Conservation (phyloP, 495 filamentous ascomycete genomes). For the Geopyxis carbonaria region DNA sequence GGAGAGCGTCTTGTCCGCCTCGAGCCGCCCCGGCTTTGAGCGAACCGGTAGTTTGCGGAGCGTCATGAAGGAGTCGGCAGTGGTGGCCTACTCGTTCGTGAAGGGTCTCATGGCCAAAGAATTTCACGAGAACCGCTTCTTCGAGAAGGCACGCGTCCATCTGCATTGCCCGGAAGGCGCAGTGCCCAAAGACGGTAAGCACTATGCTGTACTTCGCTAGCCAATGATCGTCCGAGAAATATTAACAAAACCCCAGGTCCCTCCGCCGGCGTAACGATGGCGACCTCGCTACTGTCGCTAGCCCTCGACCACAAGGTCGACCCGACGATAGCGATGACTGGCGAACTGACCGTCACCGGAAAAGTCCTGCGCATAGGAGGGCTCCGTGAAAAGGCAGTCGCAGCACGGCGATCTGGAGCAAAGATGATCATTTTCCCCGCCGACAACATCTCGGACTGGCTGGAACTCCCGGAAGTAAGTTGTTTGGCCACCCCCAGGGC, state of each 20-base stretch:
- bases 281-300: slow-evolving; percentile 71
- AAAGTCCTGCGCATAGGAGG: slow-evolving; percentile 95
- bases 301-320: slow-evolving; percentile 62
- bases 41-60: slow-evolving; percentile 87
- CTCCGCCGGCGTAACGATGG: slow-evolving; percentile 93
- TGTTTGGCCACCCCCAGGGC: slow-evolving; percentile 1
- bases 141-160: slow-evolving; percentile 89
- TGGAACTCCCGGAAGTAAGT: slow-evolving; percentile 89
- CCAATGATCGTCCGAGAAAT: slow-evolving; percentile 10
- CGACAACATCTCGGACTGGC: slow-evolving; percentile 92
- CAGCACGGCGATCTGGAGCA: slow-evolving; percentile 80
- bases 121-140: slow-evolving; percentile 83
- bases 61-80: slow-evolving; percentile 94
- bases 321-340: slow-evolving; percentile 92
- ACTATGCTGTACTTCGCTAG: no score
- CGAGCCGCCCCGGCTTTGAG: slow-evolving; percentile 61
- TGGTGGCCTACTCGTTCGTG: slow-evolving; percentile 89
- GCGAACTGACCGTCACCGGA: slow-evolving; percentile 91
- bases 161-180: slow-evolving; percentile 96
- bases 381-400: slow-evolving; percentile 96
- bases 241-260: slow-evolving; percentile 51
- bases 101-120: slow-evolving; percentile 70
- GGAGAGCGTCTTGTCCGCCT: slow-evolving; percentile 53
- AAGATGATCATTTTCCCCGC: slow-evolving; percentile 89
- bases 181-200: slow-evolving; percentile 75